Conservation (phyloP, 495 filamentous ascomycete genomes). For the Terfezia boudieri region DNA sequence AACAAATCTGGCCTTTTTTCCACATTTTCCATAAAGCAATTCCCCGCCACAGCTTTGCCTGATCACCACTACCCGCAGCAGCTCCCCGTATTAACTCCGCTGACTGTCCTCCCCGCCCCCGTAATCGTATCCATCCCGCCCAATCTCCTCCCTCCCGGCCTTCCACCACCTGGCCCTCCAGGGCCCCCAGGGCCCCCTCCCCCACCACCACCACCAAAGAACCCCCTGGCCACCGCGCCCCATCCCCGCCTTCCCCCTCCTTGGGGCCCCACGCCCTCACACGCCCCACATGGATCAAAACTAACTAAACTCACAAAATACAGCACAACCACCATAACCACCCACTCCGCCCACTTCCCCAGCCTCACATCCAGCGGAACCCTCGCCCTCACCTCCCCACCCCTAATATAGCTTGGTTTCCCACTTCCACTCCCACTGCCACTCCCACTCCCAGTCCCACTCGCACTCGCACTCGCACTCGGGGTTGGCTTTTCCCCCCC, state of each 20-base stretch:
- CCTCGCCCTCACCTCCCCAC: constrained; percentile 7
- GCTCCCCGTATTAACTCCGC: not conserved
- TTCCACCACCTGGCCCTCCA: constrained; percentile 1
- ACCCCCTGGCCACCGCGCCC: constrained; percentile 36
- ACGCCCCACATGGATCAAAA: constrained; percentile 16
- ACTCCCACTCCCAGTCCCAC: constrained; percentile 1
- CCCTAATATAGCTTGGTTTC: constrained; percentile 13
- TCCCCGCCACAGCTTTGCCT: no score
- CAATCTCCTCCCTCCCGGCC: constrained; percentile 9
- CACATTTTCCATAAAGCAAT: no score
- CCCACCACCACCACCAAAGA: constrained; percentile 24
- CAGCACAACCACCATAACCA: constrained; percentile 35
- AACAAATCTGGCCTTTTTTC: no score
- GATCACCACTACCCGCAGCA: not conserved
- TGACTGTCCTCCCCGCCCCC: constrained; percentile 1
- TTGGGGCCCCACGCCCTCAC: not conserved
- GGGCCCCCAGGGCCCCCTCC: not conserved
- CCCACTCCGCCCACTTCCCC: constrained; percentile 24
- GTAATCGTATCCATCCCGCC: constrained; percentile 12
- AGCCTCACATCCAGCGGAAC: constrained; percentile 22
- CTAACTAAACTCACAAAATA: constrained; percentile 37
- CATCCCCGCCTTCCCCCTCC: constrained; percentile 38
- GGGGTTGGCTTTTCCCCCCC: constrained; percentile 23
- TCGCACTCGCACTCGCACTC: constrained; percentile 18
- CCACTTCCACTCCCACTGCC: not conserved